Base-by-base conservation (phyloP, 352 stramenopile species). In the Poterioochromonas sp. region DNA sequence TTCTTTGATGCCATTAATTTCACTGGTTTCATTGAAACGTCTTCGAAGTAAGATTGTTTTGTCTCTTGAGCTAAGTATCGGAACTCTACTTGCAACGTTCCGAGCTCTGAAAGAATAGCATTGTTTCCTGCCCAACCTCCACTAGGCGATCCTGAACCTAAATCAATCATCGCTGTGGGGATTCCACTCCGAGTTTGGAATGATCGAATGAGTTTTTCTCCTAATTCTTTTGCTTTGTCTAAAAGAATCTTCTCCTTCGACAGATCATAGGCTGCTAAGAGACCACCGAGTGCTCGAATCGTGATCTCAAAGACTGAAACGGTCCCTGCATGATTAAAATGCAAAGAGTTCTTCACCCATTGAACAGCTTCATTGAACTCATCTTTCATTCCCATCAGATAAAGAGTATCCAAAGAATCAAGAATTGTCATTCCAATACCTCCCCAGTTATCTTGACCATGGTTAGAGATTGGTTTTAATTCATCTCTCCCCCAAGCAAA, bases 271-370 rank as follows among this genome's bases (percentile, higher is more conserved):
- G 95, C 95, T 44, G 91, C 92, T 12, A 99, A 87, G 2, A 99
- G 85, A 11, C 96, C 96, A 29, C 94, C 96, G 1, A 99, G 87
- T 83, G 93, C 92, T 34, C 95, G 91, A 87, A 99, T 99, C 54
- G 95, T 98, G 0, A 94, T 98, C 87, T 99, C 96, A 86, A 99
- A 99, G 32, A 98, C 86, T 32, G 91, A 98, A 12, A 99, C 86
- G 20, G 83, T 40, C 15, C 74, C 58, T 22, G 82, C 73, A 29
- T 86, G 73, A 32, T 84, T 69, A 74, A 87, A 85, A 77, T 69
- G 77, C 5, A 92, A 82, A 70, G 89, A 80, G 26, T 86, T 81
- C 0, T 82, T 83, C 40, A 98, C 86, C 82, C 93, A 97, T 34
- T 97, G 86, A 49, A 86, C 83, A 0, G 91, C 92, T 60, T 93